Evolutionary conservation across 768 basidiomycete species (phyloP).

Genomic region (Podaxis sp.): DNA sequence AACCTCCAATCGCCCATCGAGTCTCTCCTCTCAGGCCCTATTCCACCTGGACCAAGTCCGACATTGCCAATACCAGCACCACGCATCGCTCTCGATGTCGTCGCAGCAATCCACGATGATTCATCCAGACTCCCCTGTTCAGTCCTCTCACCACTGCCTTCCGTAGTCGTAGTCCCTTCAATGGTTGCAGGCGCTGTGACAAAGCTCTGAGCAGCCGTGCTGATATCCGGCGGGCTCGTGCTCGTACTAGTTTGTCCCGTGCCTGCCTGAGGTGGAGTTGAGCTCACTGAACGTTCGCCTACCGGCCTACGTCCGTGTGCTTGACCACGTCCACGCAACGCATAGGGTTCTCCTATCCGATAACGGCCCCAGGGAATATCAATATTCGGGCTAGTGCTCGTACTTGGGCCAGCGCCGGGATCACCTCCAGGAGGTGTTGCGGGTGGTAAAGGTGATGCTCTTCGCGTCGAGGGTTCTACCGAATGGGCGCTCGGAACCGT

Average conservation of each 20-base stretch:
- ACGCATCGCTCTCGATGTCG: slow-evolving; percentile 10
- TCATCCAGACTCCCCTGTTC: slow-evolving; percentile 33
- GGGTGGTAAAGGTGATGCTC: slow-evolving; percentile 10
- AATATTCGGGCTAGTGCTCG: neutral
- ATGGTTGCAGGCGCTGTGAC: slow-evolving; percentile 62
- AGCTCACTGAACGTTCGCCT: neutral
- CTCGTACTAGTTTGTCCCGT: slow-evolving; percentile 16
- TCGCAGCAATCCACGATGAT: slow-evolving; percentile 25
- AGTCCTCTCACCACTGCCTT: slow-evolving; percentile 35
- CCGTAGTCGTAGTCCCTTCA: slow-evolving; percentile 50
- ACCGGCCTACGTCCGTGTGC: slow-evolving; percentile 6
- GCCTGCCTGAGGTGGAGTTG: neutral
- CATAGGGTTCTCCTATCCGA: slow-evolving; percentile 17
- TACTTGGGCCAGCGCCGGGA: slow-evolving; percentile 1
- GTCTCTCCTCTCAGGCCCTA: slow-evolving; percentile 2
- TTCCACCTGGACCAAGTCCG: slow-evolving; percentile 2
- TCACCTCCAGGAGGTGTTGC: slow-evolving; percentile 17
- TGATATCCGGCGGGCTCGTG: slow-evolving; percentile 55
- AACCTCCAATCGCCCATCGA: slow-evolving; percentile 11
- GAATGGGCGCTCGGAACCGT: neutral
- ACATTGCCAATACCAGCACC: slow-evolving; percentile 8
- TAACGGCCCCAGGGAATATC: slow-evolving; percentile 21
- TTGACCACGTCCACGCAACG: slow-evolving; percentile 18
- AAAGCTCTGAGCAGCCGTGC: slow-evolving; percentile 66
- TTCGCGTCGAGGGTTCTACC: neutral